A percentile compares a stretch with the other conserved stretches of the same genome.
phyloP scores from a whole-genome alignment of 257 asterid genomes.

The Vinca minor region DNA sequence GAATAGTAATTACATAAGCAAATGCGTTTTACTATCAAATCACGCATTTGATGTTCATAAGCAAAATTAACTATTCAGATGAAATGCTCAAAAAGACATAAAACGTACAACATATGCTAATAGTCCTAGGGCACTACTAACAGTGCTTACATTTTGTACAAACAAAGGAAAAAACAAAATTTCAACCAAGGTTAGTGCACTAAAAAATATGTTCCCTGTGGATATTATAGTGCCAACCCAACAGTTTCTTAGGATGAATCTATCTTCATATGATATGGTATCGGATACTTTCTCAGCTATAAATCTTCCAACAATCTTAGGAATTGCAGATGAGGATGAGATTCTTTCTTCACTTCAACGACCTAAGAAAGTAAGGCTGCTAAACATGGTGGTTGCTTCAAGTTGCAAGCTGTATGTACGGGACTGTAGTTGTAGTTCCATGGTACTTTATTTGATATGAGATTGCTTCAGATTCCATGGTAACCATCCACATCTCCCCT shows the following conservation, averaged over 20 bases:
- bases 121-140: too few relatives aligned
- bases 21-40: too few relatives aligned
- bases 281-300: slow-evolving; percentile 57
- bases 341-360: slow-evolving; percentile 94
- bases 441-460: background rate
- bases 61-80: too few relatives aligned
- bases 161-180: slow-evolving; percentile 64
- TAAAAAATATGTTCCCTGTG: slow-evolving; percentile 96
- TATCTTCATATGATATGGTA: slow-evolving; percentile 57
- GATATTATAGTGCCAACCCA: slow-evolving; percentile 91
- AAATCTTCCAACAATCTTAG: slow-evolving; percentile 77
- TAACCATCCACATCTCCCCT: background rate
- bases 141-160: slow-evolving; percentile 95
- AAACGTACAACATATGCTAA: too few relatives aligned
- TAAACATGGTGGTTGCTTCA: background rate
- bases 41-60: too few relatives aligned
- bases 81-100: too few relatives aligned
- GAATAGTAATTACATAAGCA: too few relatives aligned
- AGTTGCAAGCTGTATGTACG: background rate
- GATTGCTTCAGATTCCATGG: background rate
- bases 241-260: slow-evolving; percentile 70
- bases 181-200: slow-evolving; percentile 79
- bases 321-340: slow-evolving; percentile 93
- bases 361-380: slow-evolving; percentile 75
- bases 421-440: background rate